Percentiles rank a stretch among this genome's conserved stretches.
Evolutionary conservation across 805 yeast genomes (phyloP).

Genomic region (Candida tallmaniae): DNA sequence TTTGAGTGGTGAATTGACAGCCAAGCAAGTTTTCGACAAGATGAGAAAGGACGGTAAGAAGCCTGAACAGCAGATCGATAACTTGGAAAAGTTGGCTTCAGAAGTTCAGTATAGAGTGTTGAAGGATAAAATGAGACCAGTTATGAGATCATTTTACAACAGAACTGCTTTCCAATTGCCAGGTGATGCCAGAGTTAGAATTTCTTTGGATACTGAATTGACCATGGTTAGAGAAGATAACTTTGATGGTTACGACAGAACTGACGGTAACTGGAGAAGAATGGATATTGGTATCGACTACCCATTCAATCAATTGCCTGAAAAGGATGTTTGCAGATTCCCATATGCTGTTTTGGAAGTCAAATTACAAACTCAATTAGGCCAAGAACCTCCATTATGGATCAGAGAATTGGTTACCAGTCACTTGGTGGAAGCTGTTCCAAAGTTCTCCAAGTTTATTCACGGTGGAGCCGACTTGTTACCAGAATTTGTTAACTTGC

Average conservation of each 20-base stretch:
- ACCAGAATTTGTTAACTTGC: slow-evolving; percentile 74
- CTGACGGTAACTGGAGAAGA: slow-evolving; percentile 94
- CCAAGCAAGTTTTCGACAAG: slow-evolving; percentile 85
- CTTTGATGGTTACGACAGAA: slow-evolving; percentile 88
- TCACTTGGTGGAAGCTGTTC: slow-evolving; percentile 96
- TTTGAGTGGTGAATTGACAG: slow-evolving; percentile 79
- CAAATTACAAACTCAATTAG: slow-evolving; percentile 93
- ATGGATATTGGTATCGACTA: slow-evolving; percentile 97
- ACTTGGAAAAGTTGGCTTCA: slow-evolving; percentile 84
- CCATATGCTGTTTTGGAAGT: slow-evolving; percentile 98
- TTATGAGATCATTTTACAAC: slow-evolving; percentile 91
- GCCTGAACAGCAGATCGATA: slow-evolving; percentile 80
- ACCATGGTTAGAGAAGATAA: slow-evolving; percentile 98
- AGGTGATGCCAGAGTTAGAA: slow-evolving; percentile 98
- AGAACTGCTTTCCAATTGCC: slow-evolving; percentile 99
- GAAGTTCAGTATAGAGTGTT: slow-evolving; percentile 90
- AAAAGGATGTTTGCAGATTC: slow-evolving; percentile 82
- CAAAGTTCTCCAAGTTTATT: slow-evolving; percentile 94
- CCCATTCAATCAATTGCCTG: slow-evolving; percentile 86
- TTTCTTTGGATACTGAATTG: slow-evolving; percentile 93
- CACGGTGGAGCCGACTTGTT: slow-evolving; percentile 94
- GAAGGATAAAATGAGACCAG: slow-evolving; percentile 84
- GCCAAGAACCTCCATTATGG: slow-evolving; percentile 99
- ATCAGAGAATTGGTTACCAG: slow-evolving; percentile 86
- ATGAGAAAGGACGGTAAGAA: slow-evolving; percentile 91